Percentiles rank a stretch among this genome's conserved stretches.
Conservation (phyloP, 208 protist species). For the Endotrypanum monterogeii region DNA sequence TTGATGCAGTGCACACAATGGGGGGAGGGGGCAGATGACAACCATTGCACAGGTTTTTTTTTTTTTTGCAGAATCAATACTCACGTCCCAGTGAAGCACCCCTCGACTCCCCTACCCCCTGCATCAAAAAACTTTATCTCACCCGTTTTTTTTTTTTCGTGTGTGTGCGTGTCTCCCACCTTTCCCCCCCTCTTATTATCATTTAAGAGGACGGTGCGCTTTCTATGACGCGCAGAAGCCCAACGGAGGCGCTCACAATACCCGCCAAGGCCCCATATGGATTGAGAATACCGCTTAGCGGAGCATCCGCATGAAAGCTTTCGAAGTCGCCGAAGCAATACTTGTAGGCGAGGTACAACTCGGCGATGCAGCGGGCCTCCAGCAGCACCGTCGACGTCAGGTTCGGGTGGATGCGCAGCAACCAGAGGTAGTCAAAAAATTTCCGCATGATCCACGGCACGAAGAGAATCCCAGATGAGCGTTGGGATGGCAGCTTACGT, state of each 20-base stretch:
- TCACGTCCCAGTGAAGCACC: no score
- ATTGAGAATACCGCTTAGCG: constrained; percentile 59
- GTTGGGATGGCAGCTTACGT: neutral
- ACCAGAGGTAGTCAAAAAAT: constrained; percentile 82
- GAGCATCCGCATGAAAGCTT: constrained; percentile 49
- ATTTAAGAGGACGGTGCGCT: constrained; percentile 59
- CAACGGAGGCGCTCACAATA: constrained; percentile 65
- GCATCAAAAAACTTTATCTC: neutral
- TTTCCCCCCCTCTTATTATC: no score
- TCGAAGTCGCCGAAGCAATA: constrained; percentile 85
- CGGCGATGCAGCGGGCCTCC: constrained; percentile 74
- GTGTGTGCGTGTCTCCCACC: no score
- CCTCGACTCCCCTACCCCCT: no score
- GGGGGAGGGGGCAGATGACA: no score
- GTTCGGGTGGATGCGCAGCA: constrained; percentile 78
- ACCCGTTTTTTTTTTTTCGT: no score
- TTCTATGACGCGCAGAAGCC: constrained; percentile 69
- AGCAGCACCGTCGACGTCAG: constrained; percentile 69
- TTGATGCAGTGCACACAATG: no score
- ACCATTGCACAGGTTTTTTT: no score
- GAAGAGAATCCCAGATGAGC: constrained; percentile 51
- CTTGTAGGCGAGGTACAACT: constrained; percentile 79
- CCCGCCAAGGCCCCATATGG: constrained; percentile 63
- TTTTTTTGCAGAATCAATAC: no score
- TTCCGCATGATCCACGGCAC: constrained; percentile 77